Percentiles rank a stretch among this genome's conserved stretches.
These are phyloP conservation scores for Syncephalastrum contaminatum DNA, from an alignment of 371 early-diverging fungal species.

Conservation along the genomic window DNA sequence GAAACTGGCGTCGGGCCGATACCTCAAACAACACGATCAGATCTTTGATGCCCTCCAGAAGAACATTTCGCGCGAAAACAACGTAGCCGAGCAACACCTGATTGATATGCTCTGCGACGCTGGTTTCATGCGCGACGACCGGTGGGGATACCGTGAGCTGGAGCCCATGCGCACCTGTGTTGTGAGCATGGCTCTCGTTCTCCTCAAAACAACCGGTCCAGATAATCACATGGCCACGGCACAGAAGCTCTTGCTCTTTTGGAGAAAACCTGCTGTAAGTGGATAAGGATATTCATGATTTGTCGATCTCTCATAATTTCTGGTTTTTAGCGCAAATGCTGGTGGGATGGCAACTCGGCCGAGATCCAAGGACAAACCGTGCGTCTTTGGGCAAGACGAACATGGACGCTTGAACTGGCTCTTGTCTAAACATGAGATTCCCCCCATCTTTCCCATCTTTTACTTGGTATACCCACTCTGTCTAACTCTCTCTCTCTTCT, in stretches of 20 bases:
- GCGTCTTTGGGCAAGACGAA: constrained; percentile 80
- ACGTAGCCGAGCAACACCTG: constrained; percentile 79
- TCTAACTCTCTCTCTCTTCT: neutral
- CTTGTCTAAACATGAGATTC: constrained; percentile 49
- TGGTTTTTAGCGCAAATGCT: constrained; percentile 67
- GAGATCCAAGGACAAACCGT: constrained; percentile 62
- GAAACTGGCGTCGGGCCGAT: constrained; percentile 63
- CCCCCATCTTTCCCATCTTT: neutral
- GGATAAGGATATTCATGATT: too few relatives aligned
- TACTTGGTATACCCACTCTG: constrained; percentile 9
- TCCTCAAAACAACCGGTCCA: constrained; percentile 72
- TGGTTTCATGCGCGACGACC: constrained; percentile 71
- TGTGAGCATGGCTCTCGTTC: constrained; percentile 70
- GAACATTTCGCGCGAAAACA: constrained; percentile 70
- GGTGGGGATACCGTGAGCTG: constrained; percentile 77
- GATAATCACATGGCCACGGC: constrained; percentile 76
- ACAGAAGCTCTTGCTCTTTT: constrained; percentile 78
- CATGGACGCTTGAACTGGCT: constrained; percentile 83
- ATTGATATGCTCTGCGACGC: constrained; percentile 88
- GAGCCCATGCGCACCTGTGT: constrained; percentile 71
- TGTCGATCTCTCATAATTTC: constrained; percentile 1
- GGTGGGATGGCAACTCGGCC: constrained; percentile 83
- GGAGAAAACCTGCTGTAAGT: constrained; percentile 83
- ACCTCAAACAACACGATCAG: constrained; percentile 62
- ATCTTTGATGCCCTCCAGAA: constrained; percentile 80